These are phyloP conservation scores for Suillus subaureus DNA, from an alignment of 768 basidiomycete species.

Conservation along the genomic window DNA sequence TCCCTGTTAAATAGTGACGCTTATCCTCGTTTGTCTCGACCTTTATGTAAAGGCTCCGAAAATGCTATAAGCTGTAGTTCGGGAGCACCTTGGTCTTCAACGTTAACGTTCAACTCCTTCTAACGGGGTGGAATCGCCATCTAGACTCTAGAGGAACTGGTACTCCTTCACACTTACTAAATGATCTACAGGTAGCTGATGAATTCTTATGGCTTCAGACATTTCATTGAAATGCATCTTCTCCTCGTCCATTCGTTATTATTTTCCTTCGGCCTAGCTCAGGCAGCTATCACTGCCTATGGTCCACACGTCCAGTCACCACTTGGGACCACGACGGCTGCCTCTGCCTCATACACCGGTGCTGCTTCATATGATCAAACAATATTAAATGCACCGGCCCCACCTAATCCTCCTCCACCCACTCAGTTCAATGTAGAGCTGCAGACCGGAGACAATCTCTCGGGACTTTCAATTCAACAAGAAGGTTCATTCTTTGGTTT, in stretches of 20 bases:
- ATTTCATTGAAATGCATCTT: constrained; percentile 20
- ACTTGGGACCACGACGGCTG: constrained; percentile 34
- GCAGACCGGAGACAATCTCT: constrained; percentile 23
- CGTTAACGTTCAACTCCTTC: not conserved
- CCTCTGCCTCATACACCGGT: constrained; percentile 45
- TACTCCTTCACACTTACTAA: not conserved
- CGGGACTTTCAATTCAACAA: constrained; percentile 43
- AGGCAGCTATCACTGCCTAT: constrained; percentile 24
- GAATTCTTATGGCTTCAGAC: not conserved
- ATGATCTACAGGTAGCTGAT: not conserved
- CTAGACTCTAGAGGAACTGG: constrained; percentile 22
- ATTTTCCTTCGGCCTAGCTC: constrained; percentile 12
- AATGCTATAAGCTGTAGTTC: constrained; percentile 14
- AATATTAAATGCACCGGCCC: constrained; percentile 48
- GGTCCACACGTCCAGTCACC: constrained; percentile 27
- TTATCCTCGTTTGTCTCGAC: not conserved
- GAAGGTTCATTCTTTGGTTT: constrained; percentile 72
- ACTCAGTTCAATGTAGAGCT: constrained; percentile 49
- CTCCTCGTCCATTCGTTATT: constrained; percentile 29
- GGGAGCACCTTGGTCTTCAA: not conserved
- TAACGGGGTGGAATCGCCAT: not conserved
- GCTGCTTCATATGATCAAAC: constrained; percentile 57
- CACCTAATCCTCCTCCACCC: constrained; percentile 47
- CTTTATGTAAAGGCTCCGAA: constrained; percentile 11
- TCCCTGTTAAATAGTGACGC: no score